Percentiles rank a stretch among this genome's conserved stretches.
These are phyloP conservation scores for Theileria equi DNA, from an alignment of 169 alveolate species.

Conservation along the genomic window DNA sequence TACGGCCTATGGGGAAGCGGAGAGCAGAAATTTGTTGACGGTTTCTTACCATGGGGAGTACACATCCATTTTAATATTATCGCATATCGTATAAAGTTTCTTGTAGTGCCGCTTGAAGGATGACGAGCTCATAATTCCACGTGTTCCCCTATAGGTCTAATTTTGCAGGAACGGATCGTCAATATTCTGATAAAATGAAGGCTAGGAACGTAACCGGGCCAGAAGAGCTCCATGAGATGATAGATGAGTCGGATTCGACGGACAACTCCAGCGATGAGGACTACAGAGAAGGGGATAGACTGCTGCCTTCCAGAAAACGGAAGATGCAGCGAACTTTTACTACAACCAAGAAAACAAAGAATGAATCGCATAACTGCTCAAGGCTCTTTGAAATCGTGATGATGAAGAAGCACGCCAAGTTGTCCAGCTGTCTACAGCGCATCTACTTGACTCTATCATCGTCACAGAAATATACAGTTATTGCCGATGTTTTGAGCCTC, in stretches of 20 bases:
- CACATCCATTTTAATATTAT: conserved; percentile 6
- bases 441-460: conserved; percentile 29
- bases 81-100: neutral
- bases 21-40: neutral
- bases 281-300: conserved; percentile 11
- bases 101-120: too few relatives aligned
- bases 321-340: neutral
- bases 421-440: conserved; percentile 54
- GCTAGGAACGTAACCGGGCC: neutral
- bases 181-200: conserved; percentile 1
- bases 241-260: conserved; percentile 23
- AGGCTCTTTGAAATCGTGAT: conserved; percentile 52
- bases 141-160: too few relatives aligned
- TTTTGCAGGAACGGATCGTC: too few relatives aligned
- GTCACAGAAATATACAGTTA: conserved; percentile 19
- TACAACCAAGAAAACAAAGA: neutral
- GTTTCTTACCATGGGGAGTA: conserved; percentile 13
- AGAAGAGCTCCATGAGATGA: neutral
- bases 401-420: conserved; percentile 29
- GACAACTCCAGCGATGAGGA: conserved; percentile 61
- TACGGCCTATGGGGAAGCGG: conserved; percentile 20
- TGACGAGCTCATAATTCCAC: too few relatives aligned
- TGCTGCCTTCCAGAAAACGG: neutral
- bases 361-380: neutral
- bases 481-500: conserved; percentile 56